phyloP scores from a whole-genome alignment of 306 rosid genomes.

The Cercis canadensis region DNA sequence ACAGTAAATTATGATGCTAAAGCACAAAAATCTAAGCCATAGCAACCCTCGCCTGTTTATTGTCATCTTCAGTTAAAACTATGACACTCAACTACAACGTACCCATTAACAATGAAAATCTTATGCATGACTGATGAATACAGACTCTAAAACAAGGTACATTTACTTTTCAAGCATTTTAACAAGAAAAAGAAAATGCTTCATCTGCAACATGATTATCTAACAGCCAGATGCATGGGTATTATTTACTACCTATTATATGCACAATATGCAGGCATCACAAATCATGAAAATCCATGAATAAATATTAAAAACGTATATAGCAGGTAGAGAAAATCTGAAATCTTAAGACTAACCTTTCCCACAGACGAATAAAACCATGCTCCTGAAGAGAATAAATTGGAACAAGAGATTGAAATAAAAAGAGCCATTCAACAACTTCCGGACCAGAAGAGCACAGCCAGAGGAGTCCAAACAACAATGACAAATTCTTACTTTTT shows the following conservation, averaged over 20 bases:
- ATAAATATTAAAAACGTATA: neutral
- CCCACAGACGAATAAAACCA: conserved; percentile 36
- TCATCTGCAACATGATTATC: neutral
- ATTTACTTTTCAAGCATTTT: neutral
- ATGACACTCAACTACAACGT: no score
- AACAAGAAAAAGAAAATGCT: neutral
- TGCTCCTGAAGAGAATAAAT: conserved; percentile 52
- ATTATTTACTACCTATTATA: neutral
- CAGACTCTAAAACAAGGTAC: neutral
- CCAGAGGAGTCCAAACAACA: conserved; percentile 48
- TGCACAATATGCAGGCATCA: conserved; percentile 12
- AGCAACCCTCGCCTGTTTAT: no score
- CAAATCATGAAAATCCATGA: neutral
- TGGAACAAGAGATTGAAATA: conserved; percentile 43
- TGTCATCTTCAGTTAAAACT: no score
- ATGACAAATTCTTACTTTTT: conserved; percentile 46
- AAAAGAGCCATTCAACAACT: conserved; percentile 53
- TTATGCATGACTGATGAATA: no score
- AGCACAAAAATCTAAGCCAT: no score
- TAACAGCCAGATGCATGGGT: neutral
- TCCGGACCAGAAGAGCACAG: conserved; percentile 48
- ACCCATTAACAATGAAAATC: no score
- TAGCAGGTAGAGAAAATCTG: neutral
- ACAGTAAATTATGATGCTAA: no score
- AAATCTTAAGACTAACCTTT: conserved; percentile 54